Base-by-base conservation (phyloP, 257 asterid genomes). In the Primulina eburnea region DNA sequence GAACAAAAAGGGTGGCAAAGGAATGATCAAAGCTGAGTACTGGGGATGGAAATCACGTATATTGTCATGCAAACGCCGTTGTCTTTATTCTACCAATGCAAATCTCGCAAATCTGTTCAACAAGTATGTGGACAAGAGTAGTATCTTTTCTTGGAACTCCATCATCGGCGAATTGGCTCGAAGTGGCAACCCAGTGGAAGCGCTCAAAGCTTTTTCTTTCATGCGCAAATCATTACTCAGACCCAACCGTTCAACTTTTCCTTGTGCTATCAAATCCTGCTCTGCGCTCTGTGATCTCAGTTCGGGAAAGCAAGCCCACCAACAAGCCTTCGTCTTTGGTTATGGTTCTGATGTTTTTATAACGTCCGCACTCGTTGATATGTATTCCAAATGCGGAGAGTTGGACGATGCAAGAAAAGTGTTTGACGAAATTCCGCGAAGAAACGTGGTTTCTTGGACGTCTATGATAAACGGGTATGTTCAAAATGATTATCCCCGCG, bases 381-480 rank as follows among this genome's bases (percentile, higher is more conserved):
- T 94, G 97, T 94, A 91, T 78, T 75, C 96, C 0, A 90, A 91
- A 73, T 91, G 99, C 30, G 86, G 90, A 14, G 62, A 80, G 5
- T 26, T 94, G 70, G 64, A 50, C 2, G 95, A 89, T 70, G 99
- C 97, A 24, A 62, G 89, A 4, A 76, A 63, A 32, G 35, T 91
- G 89, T 94, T 94, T 65, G 92, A 94, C 50, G 92, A 80, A 82
- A 86, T 85, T 78, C 92, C 93, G 61, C 81, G 71, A 0, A 79
- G 88, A 87, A 94, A 94, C 69, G 83, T 88, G 33, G 97, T 94
- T 38, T 90, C 93, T n/a, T 91, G 99, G 97, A 91, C 97, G 47
- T 86, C 97, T 18, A 86, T 94, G 91, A 87, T 94, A 66, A 85
- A 80, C 34, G 99, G 97, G 2, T 89, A 85, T 55, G 88, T 86